Conservation (phyloP, 2,329 filamentous ascomycete species). For the Sporothrix brunneoviolacea region DNA sequence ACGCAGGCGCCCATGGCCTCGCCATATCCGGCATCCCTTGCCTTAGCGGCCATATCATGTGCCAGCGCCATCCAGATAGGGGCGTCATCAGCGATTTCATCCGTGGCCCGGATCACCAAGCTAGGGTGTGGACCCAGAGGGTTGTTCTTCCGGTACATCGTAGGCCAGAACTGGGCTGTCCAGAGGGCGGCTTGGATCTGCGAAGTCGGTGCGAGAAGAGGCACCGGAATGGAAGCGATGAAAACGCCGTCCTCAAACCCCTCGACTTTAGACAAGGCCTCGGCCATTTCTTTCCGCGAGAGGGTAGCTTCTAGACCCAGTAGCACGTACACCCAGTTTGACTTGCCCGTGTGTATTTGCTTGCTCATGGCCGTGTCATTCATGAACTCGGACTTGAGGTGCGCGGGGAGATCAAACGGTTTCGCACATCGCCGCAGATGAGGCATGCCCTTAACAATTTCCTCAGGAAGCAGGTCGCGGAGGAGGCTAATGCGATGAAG, state of each 20-base stretch:
- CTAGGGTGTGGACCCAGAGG: constrained; percentile 78
- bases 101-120: constrained; percentile 62
- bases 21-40: constrained; percentile 52
- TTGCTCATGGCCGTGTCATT: constrained; percentile 48
- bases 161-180: constrained; percentile 75
- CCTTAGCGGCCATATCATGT: constrained; percentile 54
- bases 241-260: constrained; percentile 46
- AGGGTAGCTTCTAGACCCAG: constrained; percentile 47
- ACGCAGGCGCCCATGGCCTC: constrained; percentile 69
- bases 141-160: constrained; percentile 80
- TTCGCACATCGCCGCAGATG: constrained; percentile 74
- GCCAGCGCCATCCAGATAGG: constrained; percentile 63
- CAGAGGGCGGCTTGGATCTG: constrained; percentile 67
- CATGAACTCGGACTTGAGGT: constrained; percentile 57
- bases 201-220: constrained; percentile 67
- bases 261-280: constrained; percentile 41
- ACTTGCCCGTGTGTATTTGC: constrained; percentile 53
- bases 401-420: constrained; percentile 57
- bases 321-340: constrained; percentile 54
- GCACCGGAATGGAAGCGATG: constrained; percentile 60
- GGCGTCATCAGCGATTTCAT: constrained; percentile 59
- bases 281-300: constrained; percentile 45
- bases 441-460: constrained; percentile 57
- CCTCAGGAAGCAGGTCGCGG: constrained; percentile 50
- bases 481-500: constrained; percentile 39